These are phyloP conservation scores for Coniochaeta sp. DNA, from an alignment of 2,329 filamentous ascomycete genomes.

Conservation along the genomic window DNA sequence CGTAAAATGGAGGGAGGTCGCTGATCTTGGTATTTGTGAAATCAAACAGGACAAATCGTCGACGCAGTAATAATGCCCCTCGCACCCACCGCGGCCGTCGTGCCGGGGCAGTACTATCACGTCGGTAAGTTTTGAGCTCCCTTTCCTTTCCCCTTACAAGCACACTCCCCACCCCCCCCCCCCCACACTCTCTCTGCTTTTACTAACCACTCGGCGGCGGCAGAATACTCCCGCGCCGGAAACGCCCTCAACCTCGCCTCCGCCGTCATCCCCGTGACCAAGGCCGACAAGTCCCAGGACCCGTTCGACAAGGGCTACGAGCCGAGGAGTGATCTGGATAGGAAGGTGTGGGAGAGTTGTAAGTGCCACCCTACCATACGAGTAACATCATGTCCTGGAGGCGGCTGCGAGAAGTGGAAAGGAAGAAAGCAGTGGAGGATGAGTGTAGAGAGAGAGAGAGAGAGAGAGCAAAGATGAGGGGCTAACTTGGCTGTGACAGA, in stretches of 20 bases:
- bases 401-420: too few relatives aligned
- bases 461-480: too few relatives aligned
- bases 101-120: slow-evolving; percentile 36
- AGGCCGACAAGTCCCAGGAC: slow-evolving; percentile 43
- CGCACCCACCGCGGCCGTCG: slow-evolving; percentile 41
- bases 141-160: background rate
- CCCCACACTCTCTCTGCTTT: too few relatives aligned
- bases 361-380: slow-evolving; percentile 17
- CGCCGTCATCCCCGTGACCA: slow-evolving; percentile 48
- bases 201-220: background rate
- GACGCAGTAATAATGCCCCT: slow-evolving; percentile 47
- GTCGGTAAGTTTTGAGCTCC: slow-evolving; percentile 11
- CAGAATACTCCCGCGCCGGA: slow-evolving; percentile 20
- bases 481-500: slow-evolving; percentile 28
- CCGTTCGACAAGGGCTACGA: slow-evolving; percentile 25
- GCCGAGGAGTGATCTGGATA: slow-evolving; percentile 34
- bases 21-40: slow-evolving; percentile 12
- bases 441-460: too few relatives aligned
- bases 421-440: too few relatives aligned
- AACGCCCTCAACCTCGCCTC: slow-evolving; percentile 52
- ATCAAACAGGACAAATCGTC: slow-evolving; percentile 35
- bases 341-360: slow-evolving; percentile 40
- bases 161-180: too few relatives aligned
- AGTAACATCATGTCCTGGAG: too few relatives aligned
- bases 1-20: slow-evolving; percentile 13